phyloP scores from a whole-genome alignment of 176 grass and related monocot species.

The Aegilops speltoides region DNA sequence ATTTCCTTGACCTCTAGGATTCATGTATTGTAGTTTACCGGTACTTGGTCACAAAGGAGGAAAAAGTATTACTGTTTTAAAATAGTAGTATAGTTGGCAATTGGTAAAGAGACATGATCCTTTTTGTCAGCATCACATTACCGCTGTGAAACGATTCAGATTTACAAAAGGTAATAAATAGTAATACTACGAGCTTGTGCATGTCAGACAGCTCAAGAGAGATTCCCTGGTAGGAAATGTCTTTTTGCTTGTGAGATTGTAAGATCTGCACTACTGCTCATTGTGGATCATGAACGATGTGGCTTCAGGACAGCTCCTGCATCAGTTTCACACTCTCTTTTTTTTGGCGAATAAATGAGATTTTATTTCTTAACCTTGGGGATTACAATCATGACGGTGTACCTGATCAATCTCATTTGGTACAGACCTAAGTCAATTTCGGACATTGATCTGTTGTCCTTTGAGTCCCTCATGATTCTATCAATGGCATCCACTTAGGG shows the following conservation, averaged over 20 bases:
- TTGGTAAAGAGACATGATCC: neutral
- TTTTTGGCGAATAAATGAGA: too few species aligned
- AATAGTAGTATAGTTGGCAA: neutral
- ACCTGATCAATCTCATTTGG: too few species aligned
- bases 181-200: neutral
- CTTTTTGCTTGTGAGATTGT: neutral
- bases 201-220: neutral
- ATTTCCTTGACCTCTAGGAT: too few species aligned
- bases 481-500: neutral
- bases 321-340: too few species aligned
- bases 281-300: neutral
- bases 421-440: too few species aligned
- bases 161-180: neutral
- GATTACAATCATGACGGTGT: too few species aligned
- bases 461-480: neutral
- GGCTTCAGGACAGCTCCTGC: too few species aligned
- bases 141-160: neutral
- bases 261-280: neutral
- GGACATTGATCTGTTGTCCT: neutral
- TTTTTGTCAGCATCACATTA: neutral
- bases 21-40: too few species aligned
- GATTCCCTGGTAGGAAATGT: neutral
- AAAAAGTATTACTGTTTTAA: neutral
- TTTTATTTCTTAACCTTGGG: too few species aligned
- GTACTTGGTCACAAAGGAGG: neutral